Conservation (phyloP, 2,329 filamentous ascomycete species). For the Xylaria multiplex region DNA sequence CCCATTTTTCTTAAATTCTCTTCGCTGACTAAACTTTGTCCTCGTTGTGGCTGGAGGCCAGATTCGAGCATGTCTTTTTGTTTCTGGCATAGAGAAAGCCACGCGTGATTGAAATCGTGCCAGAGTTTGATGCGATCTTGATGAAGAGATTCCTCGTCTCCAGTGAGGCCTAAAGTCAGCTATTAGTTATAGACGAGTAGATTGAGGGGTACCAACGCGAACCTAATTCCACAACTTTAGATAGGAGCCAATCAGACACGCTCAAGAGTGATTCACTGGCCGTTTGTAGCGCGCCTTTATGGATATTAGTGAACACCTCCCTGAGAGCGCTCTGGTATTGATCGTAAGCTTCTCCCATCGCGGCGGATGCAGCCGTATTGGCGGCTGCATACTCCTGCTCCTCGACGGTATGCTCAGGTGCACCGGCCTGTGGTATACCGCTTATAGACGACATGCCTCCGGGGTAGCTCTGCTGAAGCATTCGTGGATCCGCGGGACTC, state of each 20-base stretch:
- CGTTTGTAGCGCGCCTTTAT: slow-evolving; percentile 59
- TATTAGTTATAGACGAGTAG: slow-evolving; percentile 38
- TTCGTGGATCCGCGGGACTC: slow-evolving; percentile 64
- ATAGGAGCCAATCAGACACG: slow-evolving; percentile 66
- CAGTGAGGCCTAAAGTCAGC: slow-evolving; percentile 74
- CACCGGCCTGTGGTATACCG: slow-evolving; percentile 56
- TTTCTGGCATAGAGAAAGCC: slow-evolving; percentile 83
- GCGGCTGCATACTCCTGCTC: slow-evolving; percentile 63
- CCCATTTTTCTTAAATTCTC: slow-evolving; percentile 81
- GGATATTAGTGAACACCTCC: slow-evolving; percentile 76
- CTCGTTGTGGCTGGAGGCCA: slow-evolving; percentile 65
- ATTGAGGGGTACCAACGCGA: slow-evolving; percentile 46
- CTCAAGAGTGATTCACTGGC: slow-evolving; percentile 64
- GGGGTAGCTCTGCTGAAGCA: slow-evolving; percentile 66
- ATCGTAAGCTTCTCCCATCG: slow-evolving; percentile 75
- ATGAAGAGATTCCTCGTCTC: slow-evolving; percentile 81
- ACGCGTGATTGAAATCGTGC: slow-evolving; percentile 94
- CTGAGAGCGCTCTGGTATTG: slow-evolving; percentile 70
- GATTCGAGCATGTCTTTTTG: slow-evolving; percentile 80
- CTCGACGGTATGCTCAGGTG: slow-evolving; percentile 61
- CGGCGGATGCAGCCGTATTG: slow-evolving; percentile 51
- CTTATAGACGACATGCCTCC: slow-evolving; percentile 59
- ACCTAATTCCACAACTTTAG: slow-evolving; percentile 66
- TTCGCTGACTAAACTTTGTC: slow-evolving; percentile 72
- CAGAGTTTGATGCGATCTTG: slow-evolving; percentile 83